phyloP scores from a whole-genome alignment of 1,284 basidiomycete genomes.

The Boletellus deceptivus region DNA sequence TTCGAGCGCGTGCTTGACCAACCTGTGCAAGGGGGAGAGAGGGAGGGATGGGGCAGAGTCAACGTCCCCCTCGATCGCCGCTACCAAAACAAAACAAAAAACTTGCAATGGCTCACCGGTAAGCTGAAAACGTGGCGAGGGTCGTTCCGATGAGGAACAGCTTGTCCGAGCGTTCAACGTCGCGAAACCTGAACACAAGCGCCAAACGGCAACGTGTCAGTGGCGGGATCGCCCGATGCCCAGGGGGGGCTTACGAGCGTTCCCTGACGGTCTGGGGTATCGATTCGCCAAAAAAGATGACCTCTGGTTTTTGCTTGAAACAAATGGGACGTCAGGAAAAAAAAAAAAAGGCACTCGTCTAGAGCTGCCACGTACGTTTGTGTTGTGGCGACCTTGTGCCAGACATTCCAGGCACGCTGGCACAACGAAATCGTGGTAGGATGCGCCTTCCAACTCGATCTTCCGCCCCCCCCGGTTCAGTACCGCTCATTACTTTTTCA shows the following conservation, averaged over 20 bases:
- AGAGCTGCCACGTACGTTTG: constrained; percentile 40
- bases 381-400: constrained; percentile 50
- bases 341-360: too few relatives aligned
- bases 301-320: constrained; percentile 73
- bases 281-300: constrained; percentile 90
- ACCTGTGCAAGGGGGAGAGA: constrained; percentile 36
- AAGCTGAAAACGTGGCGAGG: constrained; percentile 90
- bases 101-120: constrained; percentile 48
- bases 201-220: too few relatives aligned
- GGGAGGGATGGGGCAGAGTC: too few relatives aligned
- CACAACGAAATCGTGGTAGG: constrained; percentile 76
- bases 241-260: constrained; percentile 56
- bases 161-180: constrained; percentile 61
- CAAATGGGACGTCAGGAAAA: neutral
- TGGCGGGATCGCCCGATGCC: too few relatives aligned
- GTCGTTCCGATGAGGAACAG: constrained; percentile 85
- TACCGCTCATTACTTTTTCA: neutral
- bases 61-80: too few relatives aligned
- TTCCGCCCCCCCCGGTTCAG: constrained; percentile 26
- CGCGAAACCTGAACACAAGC: constrained; percentile 45
- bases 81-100: too few relatives aligned
- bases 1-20: constrained; percentile 80
- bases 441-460: constrained; percentile 79
- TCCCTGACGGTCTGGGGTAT: constrained; percentile 62
- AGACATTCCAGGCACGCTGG: constrained; percentile 72